Percentiles rank a stretch among this genome's conserved stretches.
phyloP scores from a whole-genome alignment of 179 eudicot species.

The Nepenthes alata region DNA sequence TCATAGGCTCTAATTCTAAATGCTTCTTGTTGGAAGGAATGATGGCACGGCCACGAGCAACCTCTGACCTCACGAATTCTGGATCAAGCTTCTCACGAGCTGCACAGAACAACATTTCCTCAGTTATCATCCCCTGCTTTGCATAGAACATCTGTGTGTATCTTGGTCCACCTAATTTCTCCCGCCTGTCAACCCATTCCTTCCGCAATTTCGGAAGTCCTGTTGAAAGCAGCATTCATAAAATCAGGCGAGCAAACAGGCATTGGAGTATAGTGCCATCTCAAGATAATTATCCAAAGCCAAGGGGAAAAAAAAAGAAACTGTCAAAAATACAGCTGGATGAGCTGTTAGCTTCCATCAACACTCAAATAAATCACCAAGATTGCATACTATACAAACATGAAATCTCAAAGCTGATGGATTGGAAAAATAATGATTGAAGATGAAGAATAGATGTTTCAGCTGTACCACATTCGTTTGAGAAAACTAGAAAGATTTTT shows the following conservation, averaged over 20 bases:
- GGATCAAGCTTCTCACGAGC: constrained; percentile 93
- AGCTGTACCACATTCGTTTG: no score
- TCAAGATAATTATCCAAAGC: no score
- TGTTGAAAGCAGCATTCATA: constrained; percentile 14
- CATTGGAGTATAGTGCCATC: background rate
- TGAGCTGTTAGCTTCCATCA: no score
- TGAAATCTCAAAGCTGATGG: no score
- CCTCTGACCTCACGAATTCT: constrained; percentile 91
- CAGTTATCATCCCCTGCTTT: constrained; percentile 81
- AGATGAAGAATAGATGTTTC: no score
- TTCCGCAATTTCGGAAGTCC: constrained; percentile 82
- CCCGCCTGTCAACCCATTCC: constrained; percentile 83
- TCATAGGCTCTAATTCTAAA: constrained; percentile 91
- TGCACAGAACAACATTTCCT: constrained; percentile 90
- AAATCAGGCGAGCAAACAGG: background rate
- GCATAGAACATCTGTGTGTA: constrained; percentile 97
- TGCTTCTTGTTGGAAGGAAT: constrained; percentile 97
- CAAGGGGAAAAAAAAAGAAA: no score
- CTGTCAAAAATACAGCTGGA: no score
- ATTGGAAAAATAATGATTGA: no score
- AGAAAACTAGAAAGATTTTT: no score
- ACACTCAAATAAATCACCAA: no score
- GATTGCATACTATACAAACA: no score
- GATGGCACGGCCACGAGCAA: constrained; percentile 97
- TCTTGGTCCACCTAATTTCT: constrained; percentile 64